These are phyloP conservation scores for Globisporangium rhizosaccharum DNA, from an alignment of 352 stramenopile species.

Conservation along the genomic window DNA sequence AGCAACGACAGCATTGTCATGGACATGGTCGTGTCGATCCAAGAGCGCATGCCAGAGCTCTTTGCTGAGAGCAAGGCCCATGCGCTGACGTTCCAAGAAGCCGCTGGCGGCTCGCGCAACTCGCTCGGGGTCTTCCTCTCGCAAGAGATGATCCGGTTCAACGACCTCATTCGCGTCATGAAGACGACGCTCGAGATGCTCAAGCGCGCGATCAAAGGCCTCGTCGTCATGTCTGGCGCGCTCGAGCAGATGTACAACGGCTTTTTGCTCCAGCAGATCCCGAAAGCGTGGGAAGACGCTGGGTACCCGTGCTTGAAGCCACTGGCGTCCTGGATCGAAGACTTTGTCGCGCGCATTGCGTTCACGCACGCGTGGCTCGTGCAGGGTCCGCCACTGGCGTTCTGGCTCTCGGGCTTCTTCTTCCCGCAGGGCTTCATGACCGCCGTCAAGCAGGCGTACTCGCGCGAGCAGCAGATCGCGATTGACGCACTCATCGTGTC, in stretches of 20 bases:
- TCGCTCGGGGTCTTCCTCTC: conserved; percentile 90
- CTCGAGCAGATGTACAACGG: conserved; percentile 92
- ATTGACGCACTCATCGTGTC: conserved; percentile 90
- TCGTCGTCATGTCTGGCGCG: conserved; percentile 88
- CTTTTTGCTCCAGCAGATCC: conserved; percentile 89
- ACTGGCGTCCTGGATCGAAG: conserved; percentile 88
- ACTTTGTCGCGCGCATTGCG: conserved; percentile 87
- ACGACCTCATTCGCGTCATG: conserved; percentile 85
- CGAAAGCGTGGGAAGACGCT: conserved; percentile 83
- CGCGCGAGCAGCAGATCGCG: conserved; percentile 85
- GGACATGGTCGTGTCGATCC: conserved; percentile 79
- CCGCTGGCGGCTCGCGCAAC: conserved; percentile 85
- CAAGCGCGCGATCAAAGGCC: conserved; percentile 86
- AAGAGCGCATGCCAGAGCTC: conserved; percentile 64
- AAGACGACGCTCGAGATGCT: conserved; percentile 80
- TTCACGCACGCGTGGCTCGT: conserved; percentile 84
- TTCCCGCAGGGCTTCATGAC: conserved; percentile 96
- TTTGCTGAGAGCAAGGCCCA: conserved; percentile 73
- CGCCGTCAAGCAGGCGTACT: conserved; percentile 91
- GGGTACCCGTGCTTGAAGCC: conserved; percentile 92
- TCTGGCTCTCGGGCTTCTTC: conserved; percentile 94
- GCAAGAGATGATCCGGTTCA: conserved; percentile 90
- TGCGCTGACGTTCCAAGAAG: conserved; percentile 74
- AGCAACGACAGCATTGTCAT: conserved; percentile 78
- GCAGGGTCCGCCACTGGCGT: conserved; percentile 72